Conservation (phyloP, 805 yeast genomes). For the Dipodascus albidus region DNA sequence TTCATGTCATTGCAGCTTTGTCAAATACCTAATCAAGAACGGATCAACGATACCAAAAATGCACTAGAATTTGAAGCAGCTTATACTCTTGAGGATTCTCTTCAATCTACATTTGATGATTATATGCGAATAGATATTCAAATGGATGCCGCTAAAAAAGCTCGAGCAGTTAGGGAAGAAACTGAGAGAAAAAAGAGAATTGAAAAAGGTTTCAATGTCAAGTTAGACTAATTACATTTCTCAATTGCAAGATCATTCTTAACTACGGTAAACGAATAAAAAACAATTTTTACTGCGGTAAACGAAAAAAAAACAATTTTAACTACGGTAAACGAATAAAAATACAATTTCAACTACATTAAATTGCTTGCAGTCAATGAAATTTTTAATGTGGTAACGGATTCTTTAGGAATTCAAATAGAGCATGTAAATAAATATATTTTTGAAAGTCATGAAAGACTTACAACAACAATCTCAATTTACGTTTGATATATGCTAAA, state of each 20-base stretch:
- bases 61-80: conserved; percentile 10
- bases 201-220: not conserved
- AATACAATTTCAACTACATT: no score
- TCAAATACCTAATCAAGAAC: conserved; percentile 16
- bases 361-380: no score
- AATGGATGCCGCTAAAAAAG: not conserved
- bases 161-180: not conserved
- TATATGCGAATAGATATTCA: not conserved
- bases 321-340: no score
- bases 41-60: conserved; percentile 10
- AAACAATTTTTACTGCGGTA: no score
- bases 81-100: not conserved
- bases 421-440: no score
- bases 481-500: conserved; percentile 9
- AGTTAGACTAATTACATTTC: not conserved
- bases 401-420: no score
- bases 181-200: not conserved
- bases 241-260: no score
- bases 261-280: no score
- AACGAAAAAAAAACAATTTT: no score
- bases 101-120: not conserved
- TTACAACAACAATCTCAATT: not conserved
- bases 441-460: not conserved
- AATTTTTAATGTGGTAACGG: no score
- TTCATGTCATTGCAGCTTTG: conserved; percentile 18